Percentiles rank a stretch among this genome's conserved stretches.
These are phyloP conservation scores for Sesbania bispinosa DNA, from an alignment of 306 rosid genomes.

Conservation along the genomic window DNA sequence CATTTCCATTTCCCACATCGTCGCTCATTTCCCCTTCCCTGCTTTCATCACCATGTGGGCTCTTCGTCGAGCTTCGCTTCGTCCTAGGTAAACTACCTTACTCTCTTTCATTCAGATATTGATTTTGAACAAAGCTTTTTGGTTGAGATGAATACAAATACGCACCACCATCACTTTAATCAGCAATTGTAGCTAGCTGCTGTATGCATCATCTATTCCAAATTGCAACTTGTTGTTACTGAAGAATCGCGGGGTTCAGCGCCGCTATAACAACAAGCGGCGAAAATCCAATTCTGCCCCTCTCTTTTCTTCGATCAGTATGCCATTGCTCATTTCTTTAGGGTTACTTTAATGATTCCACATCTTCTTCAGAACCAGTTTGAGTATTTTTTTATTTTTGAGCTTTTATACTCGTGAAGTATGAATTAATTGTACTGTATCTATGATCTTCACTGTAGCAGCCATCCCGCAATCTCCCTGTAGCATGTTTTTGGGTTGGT, in stretches of 20 bases:
- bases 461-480: background rate
- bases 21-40: background rate
- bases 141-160: background rate
- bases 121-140: too few species aligned
- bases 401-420: too few species aligned
- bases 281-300: background rate
- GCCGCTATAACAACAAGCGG: background rate
- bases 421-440: background rate
- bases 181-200: too few species aligned
- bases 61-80: slow-evolving; percentile 58
- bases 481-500: background rate
- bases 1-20: background rate
- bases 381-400: background rate
- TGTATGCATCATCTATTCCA: too few species aligned
- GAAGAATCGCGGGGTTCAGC: background rate
- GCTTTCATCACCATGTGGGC: slow-evolving; percentile 50
- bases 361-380: background rate
- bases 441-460: background rate
- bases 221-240: too few species aligned
- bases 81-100: slow-evolving; percentile 40
- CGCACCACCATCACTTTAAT: background rate
- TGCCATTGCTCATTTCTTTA: background rate
- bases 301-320: background rate
- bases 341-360: background rate
- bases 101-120: background rate